Evolutionary conservation across 148 eudicot species (phyloP).

Genomic region (Drosera capensis): DNA sequence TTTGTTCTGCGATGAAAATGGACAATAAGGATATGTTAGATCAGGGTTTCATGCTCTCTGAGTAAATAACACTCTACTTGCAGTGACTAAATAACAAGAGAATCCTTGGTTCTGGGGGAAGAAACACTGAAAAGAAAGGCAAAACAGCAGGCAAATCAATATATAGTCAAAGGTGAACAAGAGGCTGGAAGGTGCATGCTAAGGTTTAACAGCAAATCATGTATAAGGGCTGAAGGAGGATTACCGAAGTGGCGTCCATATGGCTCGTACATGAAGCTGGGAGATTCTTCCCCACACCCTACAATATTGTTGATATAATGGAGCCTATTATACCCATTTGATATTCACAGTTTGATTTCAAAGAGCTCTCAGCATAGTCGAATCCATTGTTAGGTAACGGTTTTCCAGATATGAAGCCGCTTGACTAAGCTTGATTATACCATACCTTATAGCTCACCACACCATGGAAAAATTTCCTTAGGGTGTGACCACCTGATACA

Average conservation of each 20-base stretch:
- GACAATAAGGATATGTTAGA: too few relatives aligned
- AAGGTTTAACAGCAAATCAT: not conserved
- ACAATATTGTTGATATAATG: slow-evolving; percentile 7
- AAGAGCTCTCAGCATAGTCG: not conserved
- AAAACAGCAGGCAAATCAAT: not conserved
- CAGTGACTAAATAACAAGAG: too few relatives aligned
- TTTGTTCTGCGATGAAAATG: too few relatives aligned
- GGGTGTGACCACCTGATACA: slow-evolving; percentile 69
- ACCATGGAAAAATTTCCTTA: slow-evolving; percentile 48
- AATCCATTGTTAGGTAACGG: not conserved
- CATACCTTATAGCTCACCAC: slow-evolving; percentile 60
- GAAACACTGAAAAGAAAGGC: slow-evolving; percentile 52
- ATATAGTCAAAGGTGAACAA: slow-evolving; percentile 1
- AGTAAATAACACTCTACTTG: too few relatives aligned
- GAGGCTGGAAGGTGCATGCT: not conserved
- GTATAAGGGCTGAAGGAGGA: slow-evolving; percentile 3
- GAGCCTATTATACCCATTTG: not conserved
- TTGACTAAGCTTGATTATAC: not conserved
- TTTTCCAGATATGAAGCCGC: not conserved
- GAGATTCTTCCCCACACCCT: slow-evolving; percentile 55
- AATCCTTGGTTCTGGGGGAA: slow-evolving; percentile 91
- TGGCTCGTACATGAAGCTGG: slow-evolving; percentile 53
- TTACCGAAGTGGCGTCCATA: slow-evolving; percentile 69
- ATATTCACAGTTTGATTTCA: not conserved
- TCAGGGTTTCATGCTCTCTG: too few relatives aligned